phyloP scores from a whole-genome alignment of 352 stramenopile species.

The Elongisporangium senticosum region DNA sequence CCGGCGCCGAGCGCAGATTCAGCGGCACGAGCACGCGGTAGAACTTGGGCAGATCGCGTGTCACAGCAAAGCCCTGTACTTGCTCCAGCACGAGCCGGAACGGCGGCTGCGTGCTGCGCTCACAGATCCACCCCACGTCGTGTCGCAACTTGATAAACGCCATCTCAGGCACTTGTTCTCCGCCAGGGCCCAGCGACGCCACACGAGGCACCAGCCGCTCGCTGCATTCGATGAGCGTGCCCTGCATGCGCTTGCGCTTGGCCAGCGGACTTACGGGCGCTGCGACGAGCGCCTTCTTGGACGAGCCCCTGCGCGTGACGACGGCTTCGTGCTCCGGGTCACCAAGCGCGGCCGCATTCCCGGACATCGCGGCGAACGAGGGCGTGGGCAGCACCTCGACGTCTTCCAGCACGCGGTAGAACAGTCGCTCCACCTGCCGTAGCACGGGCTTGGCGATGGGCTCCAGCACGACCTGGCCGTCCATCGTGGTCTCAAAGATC shows the following conservation, averaged over 20 bases:
- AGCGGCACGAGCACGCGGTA: constrained; percentile 69
- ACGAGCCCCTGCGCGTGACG: background rate
- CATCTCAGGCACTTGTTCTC: constrained; percentile 28
- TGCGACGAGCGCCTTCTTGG: constrained; percentile 3
- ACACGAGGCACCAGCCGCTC: constrained; percentile 55
- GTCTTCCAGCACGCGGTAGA: constrained; percentile 72
- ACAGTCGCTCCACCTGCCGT: constrained; percentile 69
- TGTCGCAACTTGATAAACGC: constrained; percentile 79
- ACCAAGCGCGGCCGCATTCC: constrained; percentile 1
- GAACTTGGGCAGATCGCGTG: constrained; percentile 63
- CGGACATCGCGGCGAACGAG: constrained; percentile 9
- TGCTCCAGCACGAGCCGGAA: constrained; percentile 57
- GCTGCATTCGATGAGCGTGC: constrained; percentile 73
- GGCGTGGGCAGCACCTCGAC: constrained; percentile 63
- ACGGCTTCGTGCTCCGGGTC: background rate
- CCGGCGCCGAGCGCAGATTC: constrained; percentile 59
- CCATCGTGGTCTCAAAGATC: constrained; percentile 86
- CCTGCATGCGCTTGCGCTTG: constrained; percentile 56
- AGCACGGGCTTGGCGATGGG: constrained; percentile 50
- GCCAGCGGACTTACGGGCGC: constrained; percentile 24
- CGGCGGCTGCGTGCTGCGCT: constrained; percentile 40
- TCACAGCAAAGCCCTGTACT: constrained; percentile 64
- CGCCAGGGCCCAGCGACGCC: constrained; percentile 1
- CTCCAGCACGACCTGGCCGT: constrained; percentile 71
- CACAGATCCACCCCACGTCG: constrained; percentile 75